Percentiles rank a stretch among this genome's conserved stretches.
Evolutionary conservation across 768 basidiomycete species (phyloP).

Genomic region (Fomitopsis serialis): DNA sequence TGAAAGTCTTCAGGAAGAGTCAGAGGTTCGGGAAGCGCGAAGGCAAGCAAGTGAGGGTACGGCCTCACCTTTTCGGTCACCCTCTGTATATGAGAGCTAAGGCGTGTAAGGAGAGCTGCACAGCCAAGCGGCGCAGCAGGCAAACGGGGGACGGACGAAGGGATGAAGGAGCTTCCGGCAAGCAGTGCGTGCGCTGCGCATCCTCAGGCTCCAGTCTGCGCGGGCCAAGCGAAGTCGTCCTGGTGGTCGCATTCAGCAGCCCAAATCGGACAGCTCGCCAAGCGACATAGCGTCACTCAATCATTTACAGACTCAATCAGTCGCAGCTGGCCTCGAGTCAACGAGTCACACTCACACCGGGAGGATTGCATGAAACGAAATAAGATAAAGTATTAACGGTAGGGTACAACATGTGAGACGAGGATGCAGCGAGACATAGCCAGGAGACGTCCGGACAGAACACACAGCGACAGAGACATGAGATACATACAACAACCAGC

Average conservation of each 20-base stretch:
- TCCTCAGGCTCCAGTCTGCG: background rate
- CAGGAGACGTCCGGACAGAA: conserved; percentile 16
- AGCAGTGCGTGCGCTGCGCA: background rate
- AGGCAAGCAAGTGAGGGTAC: too few relatives aligned
- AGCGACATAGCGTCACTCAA: too few relatives aligned
- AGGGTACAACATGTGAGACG: conserved; percentile 19
- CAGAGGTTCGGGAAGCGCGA: too few relatives aligned
- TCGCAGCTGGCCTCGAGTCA: too few relatives aligned
- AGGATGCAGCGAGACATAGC: conserved; percentile 13
- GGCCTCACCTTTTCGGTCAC: too few relatives aligned
- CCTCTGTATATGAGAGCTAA: too few relatives aligned
- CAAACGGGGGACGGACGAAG: background rate
- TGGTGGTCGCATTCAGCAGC: too few relatives aligned
- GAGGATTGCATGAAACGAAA: conserved; percentile 3
- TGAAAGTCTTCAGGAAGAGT: too few relatives aligned
- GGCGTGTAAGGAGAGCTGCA: background rate
- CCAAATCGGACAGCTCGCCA: too few relatives aligned
- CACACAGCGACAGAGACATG: conserved; percentile 17
- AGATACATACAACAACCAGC: conserved; percentile 12
- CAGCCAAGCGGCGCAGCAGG: background rate
- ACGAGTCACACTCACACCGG: background rate
- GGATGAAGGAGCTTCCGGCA: background rate
- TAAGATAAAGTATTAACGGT: conserved; percentile 15
- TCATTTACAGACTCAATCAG: too few relatives aligned
- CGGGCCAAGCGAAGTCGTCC: background rate